These are phyloP conservation scores for Dentipellis fragilis DNA, from an alignment of 768 basidiomycete species.

Conservation along the genomic window DNA sequence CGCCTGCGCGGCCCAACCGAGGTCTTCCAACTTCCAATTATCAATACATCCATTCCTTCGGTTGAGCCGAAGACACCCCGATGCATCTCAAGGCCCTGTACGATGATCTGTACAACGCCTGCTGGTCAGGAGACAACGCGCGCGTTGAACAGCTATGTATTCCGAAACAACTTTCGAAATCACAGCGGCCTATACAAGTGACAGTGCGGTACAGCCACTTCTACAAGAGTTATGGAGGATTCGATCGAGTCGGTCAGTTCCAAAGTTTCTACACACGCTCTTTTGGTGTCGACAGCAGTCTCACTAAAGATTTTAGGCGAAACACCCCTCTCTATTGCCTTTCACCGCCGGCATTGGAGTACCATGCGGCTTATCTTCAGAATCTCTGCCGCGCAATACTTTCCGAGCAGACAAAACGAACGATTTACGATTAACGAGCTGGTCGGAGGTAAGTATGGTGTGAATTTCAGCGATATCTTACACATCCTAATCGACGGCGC, in stretches of 20 bases:
- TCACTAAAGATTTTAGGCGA: slow-evolving; percentile 26
- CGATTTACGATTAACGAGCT: slow-evolving; percentile 21
- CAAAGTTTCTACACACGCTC: too few relatives aligned
- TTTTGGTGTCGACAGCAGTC: too few relatives aligned
- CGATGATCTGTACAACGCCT: slow-evolving; percentile 49
- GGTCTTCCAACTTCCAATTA: too few relatives aligned
- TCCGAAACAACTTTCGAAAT: slow-evolving; percentile 25
- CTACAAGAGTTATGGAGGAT: too few relatives aligned
- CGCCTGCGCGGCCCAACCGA: neutral
- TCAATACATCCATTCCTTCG: neutral
- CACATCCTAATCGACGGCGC: neutral
- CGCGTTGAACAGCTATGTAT: slow-evolving; percentile 44
- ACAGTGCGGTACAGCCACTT: too few relatives aligned
- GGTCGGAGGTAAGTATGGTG: neutral
- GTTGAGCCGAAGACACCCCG: slow-evolving; percentile 17
- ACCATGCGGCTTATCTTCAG: slow-evolving; percentile 48
- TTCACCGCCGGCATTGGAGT: slow-evolving; percentile 40
- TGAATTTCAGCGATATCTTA: too few relatives aligned
- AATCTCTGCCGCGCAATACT: slow-evolving; percentile 46
- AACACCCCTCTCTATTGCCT: slow-evolving; percentile 39
- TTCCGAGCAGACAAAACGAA: slow-evolving; percentile 21
- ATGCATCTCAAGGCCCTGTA: slow-evolving; percentile 29
- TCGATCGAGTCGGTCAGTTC: too few relatives aligned
- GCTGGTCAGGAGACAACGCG: slow-evolving; percentile 39
- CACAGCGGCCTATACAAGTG: slow-evolving; percentile 30